Evolutionary conservation across 2,329 filamentous ascomycete species (phyloP), one percentile per base, ranked within the genome.

Genomic region (Trichoderma asperellum): DNA sequence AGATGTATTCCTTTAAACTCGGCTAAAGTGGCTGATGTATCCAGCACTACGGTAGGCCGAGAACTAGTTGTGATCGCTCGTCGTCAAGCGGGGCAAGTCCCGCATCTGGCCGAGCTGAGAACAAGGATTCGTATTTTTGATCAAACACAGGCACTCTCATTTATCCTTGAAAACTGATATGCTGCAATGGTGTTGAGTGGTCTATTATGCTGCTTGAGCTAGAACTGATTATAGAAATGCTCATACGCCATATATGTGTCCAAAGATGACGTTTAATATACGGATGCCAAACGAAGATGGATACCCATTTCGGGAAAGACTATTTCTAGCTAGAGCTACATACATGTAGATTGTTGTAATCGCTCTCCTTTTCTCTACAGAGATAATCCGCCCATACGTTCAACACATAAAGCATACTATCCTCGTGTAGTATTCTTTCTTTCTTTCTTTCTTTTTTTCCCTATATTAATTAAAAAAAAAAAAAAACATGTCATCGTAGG

Each of bases 71-170:
- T 70, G 71, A 24, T 24, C 24, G 24, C 24, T 24, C 24, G 21
- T 73, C 75, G 24, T 74, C 76, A 59, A 56, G 47, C 59, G 40
- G 43, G 40, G 29, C 5, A 6, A 49, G 60, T 27, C 34, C 60
- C 60, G 60, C 60, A 37, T 14, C 47, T 24, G n/a, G 10, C 2
- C 18, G 62, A 65, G 62, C 62, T 65, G 62, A 56, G 43, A 27
- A 12, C 21, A 21, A 11, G 8, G 47, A 35, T 37, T 29, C 24
- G 24, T 24, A 24, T 24, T 16, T 24, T 18, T 56, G 53, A 18
- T 5, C 11, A 34, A 56, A 16, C 2, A 56, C 16, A 10, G 21
- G 27, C 7, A 24, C 24, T 24, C 24, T 24, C 2, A 3, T n/a
- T 16, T n/a, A 18, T 43, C 7, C 6, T n/a, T 2, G 1, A 16